Percentiles rank a stretch among this genome's conserved stretches.
Conservation (phyloP, 441 rosid species). For the Rhodomyrtus psidioides region DNA sequence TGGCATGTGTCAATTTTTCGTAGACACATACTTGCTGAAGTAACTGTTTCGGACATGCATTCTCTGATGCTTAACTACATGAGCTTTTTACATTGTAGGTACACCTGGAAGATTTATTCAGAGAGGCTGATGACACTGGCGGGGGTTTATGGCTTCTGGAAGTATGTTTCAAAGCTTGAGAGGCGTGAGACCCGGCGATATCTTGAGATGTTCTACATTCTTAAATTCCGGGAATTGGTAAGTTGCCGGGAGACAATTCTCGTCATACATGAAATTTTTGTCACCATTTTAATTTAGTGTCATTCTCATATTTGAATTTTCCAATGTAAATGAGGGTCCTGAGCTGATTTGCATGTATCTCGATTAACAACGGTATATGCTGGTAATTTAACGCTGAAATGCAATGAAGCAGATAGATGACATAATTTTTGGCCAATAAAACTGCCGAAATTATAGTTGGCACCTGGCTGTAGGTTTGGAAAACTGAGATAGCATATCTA, state of each 20-base stretch:
- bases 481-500: not conserved
- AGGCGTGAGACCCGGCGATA: conserved; percentile 86
- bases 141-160: conserved; percentile 96
- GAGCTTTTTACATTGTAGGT: conserved; percentile 27
- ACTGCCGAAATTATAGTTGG: not conserved
- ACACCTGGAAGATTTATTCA: conserved; percentile 94
- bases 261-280: not conserved
- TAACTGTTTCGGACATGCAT: not conserved
- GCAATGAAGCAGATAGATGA: not conserved
- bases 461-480: not conserved
- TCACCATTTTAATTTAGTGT: not conserved
- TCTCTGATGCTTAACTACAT: not conserved
- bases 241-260: conserved; percentile 3
- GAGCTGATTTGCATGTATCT: not conserved
- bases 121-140: conserved; percentile 89
- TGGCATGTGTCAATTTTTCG: not conserved
- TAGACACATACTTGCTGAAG: not conserved
- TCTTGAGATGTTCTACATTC: conserved; percentile 98
- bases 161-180: conserved; percentile 78
- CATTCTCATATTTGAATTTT: not conserved
- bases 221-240: conserved; percentile 85
- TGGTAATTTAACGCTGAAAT: not conserved
- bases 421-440: not conserved
- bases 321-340: not conserved
- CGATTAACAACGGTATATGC: not conserved